Percentiles rank a stretch among this genome's conserved stretches.
phyloP scores from a whole-genome alignment of 257 asterid species.

The Scutellaria barbata region DNA sequence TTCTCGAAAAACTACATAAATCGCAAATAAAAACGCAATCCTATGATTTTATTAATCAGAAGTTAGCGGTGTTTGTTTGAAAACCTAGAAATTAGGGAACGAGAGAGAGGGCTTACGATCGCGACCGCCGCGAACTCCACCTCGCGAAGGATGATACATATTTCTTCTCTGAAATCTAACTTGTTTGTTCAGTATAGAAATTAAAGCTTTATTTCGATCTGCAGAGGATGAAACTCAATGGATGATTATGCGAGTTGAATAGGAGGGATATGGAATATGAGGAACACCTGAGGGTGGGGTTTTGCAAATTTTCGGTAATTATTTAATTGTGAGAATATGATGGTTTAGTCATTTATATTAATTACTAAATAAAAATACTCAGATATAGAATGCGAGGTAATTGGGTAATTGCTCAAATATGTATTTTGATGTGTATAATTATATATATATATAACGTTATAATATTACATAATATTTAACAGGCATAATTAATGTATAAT shows the following conservation, averaged over 20 bases:
- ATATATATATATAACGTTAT: too few relatives aligned
- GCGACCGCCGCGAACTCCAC: constrained; percentile 99
- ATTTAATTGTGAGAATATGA: not conserved
- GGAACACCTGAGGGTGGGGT: not conserved
- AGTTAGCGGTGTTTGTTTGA: not conserved
- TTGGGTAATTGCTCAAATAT: too few relatives aligned
- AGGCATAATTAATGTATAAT: too few relatives aligned
- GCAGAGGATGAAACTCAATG: constrained; percentile 3
- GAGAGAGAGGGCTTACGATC: constrained; percentile 72
- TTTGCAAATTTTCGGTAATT: not conserved
- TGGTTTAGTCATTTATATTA: not conserved
- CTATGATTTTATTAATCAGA: not conserved
- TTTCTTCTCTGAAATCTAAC: constrained; percentile 6
- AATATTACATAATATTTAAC: too few relatives aligned
- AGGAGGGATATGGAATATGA: not conserved
- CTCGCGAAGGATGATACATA: constrained; percentile 97
- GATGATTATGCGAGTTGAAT: not conserved
- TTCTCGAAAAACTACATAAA: not conserved
- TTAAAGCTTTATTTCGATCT: constrained; percentile 21
- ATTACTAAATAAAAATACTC: too few relatives aligned
- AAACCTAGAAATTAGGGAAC: constrained; percentile 49
- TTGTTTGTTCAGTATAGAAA: not conserved
- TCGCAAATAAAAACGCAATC: not conserved
- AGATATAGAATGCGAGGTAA: too few relatives aligned
- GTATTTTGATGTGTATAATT: too few relatives aligned